Evolutionary conservation across 225 moss, liverwort and hornwort genomes (phyloP).

Genomic region (Sphagnum contortum): DNA sequence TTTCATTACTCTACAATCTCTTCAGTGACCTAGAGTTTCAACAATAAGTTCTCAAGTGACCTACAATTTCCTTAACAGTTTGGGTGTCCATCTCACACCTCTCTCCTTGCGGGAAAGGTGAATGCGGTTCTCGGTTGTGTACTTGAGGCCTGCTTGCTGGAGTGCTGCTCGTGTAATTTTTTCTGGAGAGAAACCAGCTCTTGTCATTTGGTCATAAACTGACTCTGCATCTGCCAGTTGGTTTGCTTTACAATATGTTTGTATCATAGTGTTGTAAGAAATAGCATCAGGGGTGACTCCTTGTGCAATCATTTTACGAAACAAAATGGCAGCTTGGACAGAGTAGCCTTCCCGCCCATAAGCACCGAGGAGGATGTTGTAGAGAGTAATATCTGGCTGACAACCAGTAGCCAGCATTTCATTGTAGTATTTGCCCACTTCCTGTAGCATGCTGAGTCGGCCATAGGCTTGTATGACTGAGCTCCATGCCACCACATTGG

Average conservation of each 20-base stretch:
- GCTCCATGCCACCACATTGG: conserved; percentile 81
- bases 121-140: conserved; percentile 17
- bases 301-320: conserved; percentile 74
- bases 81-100: conserved; percentile 1
- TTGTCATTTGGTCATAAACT: conserved; percentile 69
- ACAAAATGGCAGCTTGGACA: conserved; percentile 77
- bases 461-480: conserved; percentile 75
- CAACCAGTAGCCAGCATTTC: conserved; percentile 79
- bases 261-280: conserved; percentile 75
- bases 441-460: conserved; percentile 56
- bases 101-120: conserved; percentile 39
- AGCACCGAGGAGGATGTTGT: conserved; percentile 69
- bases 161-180: conserved; percentile 42
- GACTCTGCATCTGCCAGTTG: conserved; percentile 63
- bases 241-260: conserved; percentile 56
- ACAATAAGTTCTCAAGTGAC: too few species aligned
- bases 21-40: too few species aligned
- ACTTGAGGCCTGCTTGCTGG: conserved; percentile 35
- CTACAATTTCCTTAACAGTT: too few species aligned
- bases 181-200: conserved; percentile 58
- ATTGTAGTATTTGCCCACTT: conserved; percentile 47
- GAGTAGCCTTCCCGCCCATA: conserved; percentile 54
- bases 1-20: too few species aligned
- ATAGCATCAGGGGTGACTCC: conserved; percentile 59
- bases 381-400: conserved; percentile 53